Base-by-base conservation (phyloP, 805 yeast species). In the Metschnikowia colocasiae region DNA sequence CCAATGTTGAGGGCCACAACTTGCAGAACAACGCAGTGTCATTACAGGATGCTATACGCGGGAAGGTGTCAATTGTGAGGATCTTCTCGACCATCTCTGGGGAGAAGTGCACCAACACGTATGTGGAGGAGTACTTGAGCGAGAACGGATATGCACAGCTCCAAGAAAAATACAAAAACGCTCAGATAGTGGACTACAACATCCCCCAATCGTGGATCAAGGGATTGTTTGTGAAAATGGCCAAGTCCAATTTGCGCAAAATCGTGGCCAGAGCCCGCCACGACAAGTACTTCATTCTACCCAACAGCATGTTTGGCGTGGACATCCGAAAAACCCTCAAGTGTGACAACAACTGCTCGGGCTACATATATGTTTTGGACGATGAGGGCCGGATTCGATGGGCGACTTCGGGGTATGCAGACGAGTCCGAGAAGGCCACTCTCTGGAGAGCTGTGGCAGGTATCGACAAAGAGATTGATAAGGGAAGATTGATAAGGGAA, bases 391-490 rank as follows among this genome's bases (percentile, higher is more conserved):
- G 78, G 57, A 84, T 94, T 45, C 74, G 98, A 56, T 92, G 98
- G 98, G 90, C 89, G 20, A 87, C 89, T 3, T 81, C 95, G 56
- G 99, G 98, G 2, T 79, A 76, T 33, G 85, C 96, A 1, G 74
- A 75, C 13, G 80, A 76, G n/a, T 76, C 76, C 29, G 99, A 94
- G 55, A 67, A 71, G 40, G 70, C 71, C 15, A 68, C 79, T 13
- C 63, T 87, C 47, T 84, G 90, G 87, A 81, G 79, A 56, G 76
- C 83, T 30, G 82, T 85, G 1, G 68, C 68, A 23, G 85, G 86
- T 0, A 59, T 87, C 25, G 76, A 76, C 51, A 75, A 65, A 48
- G 91, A 83, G 48, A 33, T 55, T 40, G 36, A 40, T 13, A 13
- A 19, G 7, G n/a, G n/a, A n/a, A n/a, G n/a, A n/a, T n/a, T n/a